Conservation (phyloP, 768 basidiomycete species). For the Crassisporium funariophilum region DNA sequence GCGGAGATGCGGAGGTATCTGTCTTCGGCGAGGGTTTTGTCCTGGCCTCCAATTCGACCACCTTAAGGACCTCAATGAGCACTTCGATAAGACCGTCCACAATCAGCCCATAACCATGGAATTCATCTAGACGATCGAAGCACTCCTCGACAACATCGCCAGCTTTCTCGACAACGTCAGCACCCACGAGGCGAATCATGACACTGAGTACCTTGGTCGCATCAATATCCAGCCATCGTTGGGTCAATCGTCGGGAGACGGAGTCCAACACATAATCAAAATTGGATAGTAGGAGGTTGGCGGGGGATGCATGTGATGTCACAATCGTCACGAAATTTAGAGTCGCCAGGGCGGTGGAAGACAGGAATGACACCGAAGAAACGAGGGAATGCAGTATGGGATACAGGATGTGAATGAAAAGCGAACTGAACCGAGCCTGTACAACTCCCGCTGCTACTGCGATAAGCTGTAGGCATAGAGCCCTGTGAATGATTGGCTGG, state of each 20-base stretch:
- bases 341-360: constrained; percentile 74
- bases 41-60: constrained; percentile 61
- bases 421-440: constrained; percentile 66
- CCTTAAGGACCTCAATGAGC: constrained; percentile 80
- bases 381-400: constrained; percentile 85
- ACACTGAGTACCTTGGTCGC: constrained; percentile 88
- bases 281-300: constrained; percentile 88
- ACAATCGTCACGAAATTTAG: constrained; percentile 70
- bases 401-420: constrained; percentile 82
- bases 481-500: constrained; percentile 70
- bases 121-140: constrained; percentile 95
- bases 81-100: constrained; percentile 90
- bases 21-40: constrained; percentile 18
- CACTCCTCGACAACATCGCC: constrained; percentile 97
- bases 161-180: constrained; percentile 84
- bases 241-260: constrained; percentile 80
- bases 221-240: constrained; percentile 80
- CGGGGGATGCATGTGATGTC: constrained; percentile 86
- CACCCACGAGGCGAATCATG: constrained; percentile 85
- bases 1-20: constrained; percentile 17
- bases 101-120: constrained; percentile 86
- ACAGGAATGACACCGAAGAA: constrained; percentile 67
- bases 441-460: constrained; percentile 72
- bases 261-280: constrained; percentile 96
- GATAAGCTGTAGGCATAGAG: constrained; percentile 73